A percentile compares a stretch with the other conserved stretches of the same genome.
These are phyloP conservation scores for Suhomyces emberorum DNA, from an alignment of 805 yeast species.

Conservation along the genomic window DNA sequence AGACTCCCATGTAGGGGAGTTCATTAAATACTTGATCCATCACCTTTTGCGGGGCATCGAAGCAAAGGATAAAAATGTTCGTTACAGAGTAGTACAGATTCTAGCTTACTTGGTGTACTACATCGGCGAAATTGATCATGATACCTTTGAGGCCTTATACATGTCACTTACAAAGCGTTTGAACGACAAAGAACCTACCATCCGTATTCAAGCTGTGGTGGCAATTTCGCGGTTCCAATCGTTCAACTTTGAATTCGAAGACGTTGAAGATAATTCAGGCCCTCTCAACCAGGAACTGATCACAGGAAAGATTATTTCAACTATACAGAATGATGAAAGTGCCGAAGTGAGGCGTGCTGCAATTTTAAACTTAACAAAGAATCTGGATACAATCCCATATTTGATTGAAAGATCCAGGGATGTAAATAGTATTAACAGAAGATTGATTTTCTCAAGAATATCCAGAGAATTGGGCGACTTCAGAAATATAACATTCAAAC, in stretches of 20 bases:
- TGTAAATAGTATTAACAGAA: constrained; percentile 64
- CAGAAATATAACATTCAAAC: constrained; percentile 44
- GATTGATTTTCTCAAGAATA: constrained; percentile 65
- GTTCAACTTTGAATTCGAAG: constrained; percentile 29
- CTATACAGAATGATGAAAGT: constrained; percentile 72
- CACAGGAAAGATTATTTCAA: constrained; percentile 13
- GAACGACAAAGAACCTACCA: constrained; percentile 70
- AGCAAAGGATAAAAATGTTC: constrained; percentile 69
- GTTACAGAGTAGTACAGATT: constrained; percentile 77
- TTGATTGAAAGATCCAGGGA: constrained; percentile 84
- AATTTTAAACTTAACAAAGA: constrained; percentile 62
- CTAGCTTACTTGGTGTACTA: constrained; percentile 68
- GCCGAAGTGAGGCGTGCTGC: constrained; percentile 91
- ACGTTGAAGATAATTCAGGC: constrained; percentile 22
- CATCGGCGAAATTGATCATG: constrained; percentile 73
- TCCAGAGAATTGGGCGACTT: constrained; percentile 67
- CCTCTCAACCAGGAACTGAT: constrained; percentile 10
- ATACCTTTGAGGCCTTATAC: constrained; percentile 59
- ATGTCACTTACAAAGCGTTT: constrained; percentile 61
- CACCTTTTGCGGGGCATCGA: constrained; percentile 77
- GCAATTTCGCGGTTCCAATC: constrained; percentile 76
- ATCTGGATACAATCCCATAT: constrained; percentile 48
- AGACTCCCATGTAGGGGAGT: constrained; percentile 42
- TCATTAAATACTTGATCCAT: constrained; percentile 57
- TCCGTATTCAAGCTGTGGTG: constrained; percentile 80